These are phyloP conservation scores for Lepiota venenata DNA, from an alignment of 768 basidiomycete species.

Conservation along the genomic window DNA sequence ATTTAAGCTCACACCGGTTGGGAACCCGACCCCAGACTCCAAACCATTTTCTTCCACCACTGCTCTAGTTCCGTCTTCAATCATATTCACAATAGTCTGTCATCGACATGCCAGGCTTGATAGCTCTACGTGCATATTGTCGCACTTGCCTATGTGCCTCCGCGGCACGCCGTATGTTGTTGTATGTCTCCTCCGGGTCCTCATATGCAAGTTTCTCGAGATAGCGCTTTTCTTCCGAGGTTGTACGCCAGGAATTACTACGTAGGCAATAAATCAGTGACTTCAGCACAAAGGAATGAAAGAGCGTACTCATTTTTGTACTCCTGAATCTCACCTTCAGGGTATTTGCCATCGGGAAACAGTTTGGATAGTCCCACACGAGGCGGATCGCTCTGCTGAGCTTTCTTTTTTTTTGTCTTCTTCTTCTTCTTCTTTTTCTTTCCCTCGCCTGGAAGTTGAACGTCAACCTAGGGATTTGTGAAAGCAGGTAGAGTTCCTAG, in stretches of 20 bases:
- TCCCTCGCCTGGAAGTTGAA: conserved; percentile 37
- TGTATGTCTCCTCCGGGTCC: conserved; percentile 84
- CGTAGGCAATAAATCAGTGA: conserved; percentile 1
- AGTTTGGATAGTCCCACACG: conserved; percentile 85
- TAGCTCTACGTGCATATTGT: conserved; percentile 72
- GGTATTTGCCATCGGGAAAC: conserved; percentile 83
- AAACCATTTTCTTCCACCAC: conserved; percentile 90
- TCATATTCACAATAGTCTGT: conserved; percentile 90
- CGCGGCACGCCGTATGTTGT: conserved; percentile 87
- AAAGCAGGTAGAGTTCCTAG: not conserved
- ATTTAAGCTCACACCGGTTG: conserved; percentile 92
- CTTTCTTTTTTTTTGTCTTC: conserved; percentile 82
- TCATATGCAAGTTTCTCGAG: conserved; percentile 73
- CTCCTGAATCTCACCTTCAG: conserved; percentile 87
- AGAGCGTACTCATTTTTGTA: conserved; percentile 86
- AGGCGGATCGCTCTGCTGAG: conserved; percentile 88
- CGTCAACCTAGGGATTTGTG: not conserved
- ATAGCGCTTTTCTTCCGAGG: conserved; percentile 87
- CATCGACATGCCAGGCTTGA: conserved; percentile 92
- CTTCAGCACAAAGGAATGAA: not conserved
- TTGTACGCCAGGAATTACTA: conserved; percentile 85
- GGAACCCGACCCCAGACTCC: conserved; percentile 89
- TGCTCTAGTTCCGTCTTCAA: conserved; percentile 89
- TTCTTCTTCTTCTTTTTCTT: conserved; percentile 95
- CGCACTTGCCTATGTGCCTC: conserved; percentile 96